Percentiles rank a stretch among this genome's conserved stretches.
phyloP scores from a whole-genome alignment of 495 filamentous ascomycete species.

The Lasiosphaeria ovina region DNA sequence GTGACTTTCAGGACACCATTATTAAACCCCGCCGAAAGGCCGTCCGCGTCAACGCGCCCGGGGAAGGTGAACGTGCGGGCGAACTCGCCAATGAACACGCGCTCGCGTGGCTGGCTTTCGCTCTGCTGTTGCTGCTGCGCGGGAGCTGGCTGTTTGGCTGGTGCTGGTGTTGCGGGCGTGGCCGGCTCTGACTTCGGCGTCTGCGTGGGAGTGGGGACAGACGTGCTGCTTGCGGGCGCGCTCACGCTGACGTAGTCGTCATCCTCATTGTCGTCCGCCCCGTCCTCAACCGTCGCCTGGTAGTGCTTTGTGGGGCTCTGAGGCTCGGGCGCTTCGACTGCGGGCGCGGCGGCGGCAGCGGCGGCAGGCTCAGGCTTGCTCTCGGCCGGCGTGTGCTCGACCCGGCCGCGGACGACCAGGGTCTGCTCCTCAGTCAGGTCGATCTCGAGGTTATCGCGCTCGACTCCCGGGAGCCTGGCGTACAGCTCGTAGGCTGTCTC shows the following conservation, averaged over 20 bases:
- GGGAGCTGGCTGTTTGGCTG: background rate
- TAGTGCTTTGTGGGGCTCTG: background rate
- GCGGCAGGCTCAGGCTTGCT: background rate
- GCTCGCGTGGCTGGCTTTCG: background rate
- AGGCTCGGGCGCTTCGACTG: background rate
- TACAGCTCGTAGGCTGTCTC: background rate
- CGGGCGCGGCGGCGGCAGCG: background rate
- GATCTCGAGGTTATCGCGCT: background rate
- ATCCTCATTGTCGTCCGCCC: background rate
- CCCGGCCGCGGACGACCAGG: background rate
- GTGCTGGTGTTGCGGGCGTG: background rate
- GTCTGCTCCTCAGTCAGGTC: background rate
- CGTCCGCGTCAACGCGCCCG: slow-evolving; percentile 65
- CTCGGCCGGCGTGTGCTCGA: background rate
- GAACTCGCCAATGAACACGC: slow-evolving; percentile 64
- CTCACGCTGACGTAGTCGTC: background rate
- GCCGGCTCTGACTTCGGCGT: background rate
- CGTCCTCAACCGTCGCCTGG: background rate
- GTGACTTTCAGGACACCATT: slow-evolving; percentile 58
- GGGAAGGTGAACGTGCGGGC: slow-evolving; percentile 74
- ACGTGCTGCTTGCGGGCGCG: background rate
- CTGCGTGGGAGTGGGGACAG: background rate
- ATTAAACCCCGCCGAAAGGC: slow-evolving; percentile 62
- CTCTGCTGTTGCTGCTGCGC: slow-evolving; percentile 54
- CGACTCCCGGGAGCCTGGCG: background rate